phyloP scores from a whole-genome alignment of 805 yeast species.

The Candida jianshihensis region DNA sequence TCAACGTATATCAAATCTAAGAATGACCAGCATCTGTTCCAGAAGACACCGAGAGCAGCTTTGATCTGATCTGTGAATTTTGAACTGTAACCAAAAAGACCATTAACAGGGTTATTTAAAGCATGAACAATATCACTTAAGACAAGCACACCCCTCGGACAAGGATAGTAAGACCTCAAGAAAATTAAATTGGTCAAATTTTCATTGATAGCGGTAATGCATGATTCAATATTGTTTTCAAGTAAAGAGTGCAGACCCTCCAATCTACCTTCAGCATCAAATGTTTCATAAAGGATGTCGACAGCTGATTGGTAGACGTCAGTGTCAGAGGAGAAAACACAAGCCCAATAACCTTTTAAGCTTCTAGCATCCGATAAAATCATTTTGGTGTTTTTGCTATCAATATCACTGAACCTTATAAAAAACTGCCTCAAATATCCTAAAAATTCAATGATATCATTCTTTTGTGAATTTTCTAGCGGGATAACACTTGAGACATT shows the following conservation, averaged over 20 bases:
- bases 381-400: conserved; percentile 27
- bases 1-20: conserved; percentile 58
- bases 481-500: conserved; percentile 25
- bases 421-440: conserved; percentile 27
- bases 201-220: conserved; percentile 41
- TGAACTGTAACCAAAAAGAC: conserved; percentile 35
- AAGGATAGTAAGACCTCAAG: conserved; percentile 56
- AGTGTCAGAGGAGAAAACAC: conserved; percentile 57
- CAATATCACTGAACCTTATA: conserved; percentile 33
- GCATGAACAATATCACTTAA: conserved; percentile 65
- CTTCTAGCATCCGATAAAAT: conserved; percentile 37
- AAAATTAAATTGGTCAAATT: conserved; percentile 39
- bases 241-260: conserved; percentile 64
- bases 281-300: conserved; percentile 66
- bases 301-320: conserved; percentile 61
- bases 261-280: conserved; percentile 71
- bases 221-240: conserved; percentile 32
- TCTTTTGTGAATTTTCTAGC: conserved; percentile 19
- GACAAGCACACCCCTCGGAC: conserved; percentile 68
- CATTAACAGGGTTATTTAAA: conserved; percentile 59
- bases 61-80: conserved; percentile 19
- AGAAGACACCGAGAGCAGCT: conserved; percentile 36
- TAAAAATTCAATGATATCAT: conserved; percentile 23
- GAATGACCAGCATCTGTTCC: conserved; percentile 72
- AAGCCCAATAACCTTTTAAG: conserved; percentile 65